Conservation (phyloP, 2,329 filamentous ascomycete genomes). For the Cladophialophora psammophila region DNA sequence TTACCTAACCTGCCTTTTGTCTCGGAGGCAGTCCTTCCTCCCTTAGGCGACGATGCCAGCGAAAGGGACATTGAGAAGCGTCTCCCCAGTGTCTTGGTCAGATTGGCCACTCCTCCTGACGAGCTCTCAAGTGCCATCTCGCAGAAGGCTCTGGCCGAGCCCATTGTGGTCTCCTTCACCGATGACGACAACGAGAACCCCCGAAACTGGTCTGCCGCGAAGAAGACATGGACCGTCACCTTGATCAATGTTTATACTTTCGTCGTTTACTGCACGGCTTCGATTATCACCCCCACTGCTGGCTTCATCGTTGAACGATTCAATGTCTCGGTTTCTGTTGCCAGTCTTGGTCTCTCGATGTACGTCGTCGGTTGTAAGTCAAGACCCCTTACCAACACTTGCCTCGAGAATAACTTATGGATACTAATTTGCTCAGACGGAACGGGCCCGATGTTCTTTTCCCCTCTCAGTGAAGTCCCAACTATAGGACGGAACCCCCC, state of each 20-base stretch:
- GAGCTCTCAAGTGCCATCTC: constrained; percentile 15
- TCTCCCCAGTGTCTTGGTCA: constrained; percentile 11
- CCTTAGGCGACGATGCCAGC: neutral
- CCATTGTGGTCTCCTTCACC: constrained; percentile 45
- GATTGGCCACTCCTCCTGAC: constrained; percentile 16
- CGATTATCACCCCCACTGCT: constrained; percentile 45
- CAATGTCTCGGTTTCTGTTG: constrained; percentile 41
- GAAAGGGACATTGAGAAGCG: constrained; percentile 24
- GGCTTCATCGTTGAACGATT: constrained; percentile 41
- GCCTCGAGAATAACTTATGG: neutral
- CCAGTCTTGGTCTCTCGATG: constrained; percentile 45
- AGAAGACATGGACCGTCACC: constrained; percentile 52
- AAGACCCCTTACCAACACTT: neutral
- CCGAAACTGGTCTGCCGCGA: constrained; percentile 49
- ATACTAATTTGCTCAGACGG: constrained; percentile 49
- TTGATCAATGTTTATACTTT: constrained; percentile 50
- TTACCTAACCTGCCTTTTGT: constrained; percentile 22
- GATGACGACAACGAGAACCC: constrained; percentile 58
- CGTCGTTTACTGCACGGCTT: constrained; percentile 48
- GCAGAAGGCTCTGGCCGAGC: constrained; percentile 17
- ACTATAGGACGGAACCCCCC: constrained; percentile 71
- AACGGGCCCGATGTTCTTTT: constrained; percentile 67
- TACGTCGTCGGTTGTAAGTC: constrained; percentile 43
- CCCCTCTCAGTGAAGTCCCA: constrained; percentile 71
- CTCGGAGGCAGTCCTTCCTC: constrained; percentile 14